Evolutionary conservation across 768 basidiomycete species (phyloP).

Genomic region (Antrodiella citrinella): DNA sequence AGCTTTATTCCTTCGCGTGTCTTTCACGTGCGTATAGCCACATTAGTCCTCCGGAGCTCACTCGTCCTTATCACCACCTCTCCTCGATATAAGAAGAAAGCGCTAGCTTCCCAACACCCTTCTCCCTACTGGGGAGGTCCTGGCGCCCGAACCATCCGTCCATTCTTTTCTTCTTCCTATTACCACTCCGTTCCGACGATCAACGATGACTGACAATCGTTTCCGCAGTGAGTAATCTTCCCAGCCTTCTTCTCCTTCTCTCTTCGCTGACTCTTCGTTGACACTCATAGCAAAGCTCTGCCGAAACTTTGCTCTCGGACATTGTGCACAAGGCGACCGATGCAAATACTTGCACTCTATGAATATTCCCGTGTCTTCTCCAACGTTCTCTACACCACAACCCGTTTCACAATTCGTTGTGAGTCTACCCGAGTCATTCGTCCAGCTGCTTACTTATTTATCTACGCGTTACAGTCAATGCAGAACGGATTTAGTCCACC

Average conservation of each 20-base stretch:
- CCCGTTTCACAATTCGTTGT: conserved; percentile 6
- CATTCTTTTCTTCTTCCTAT: neutral
- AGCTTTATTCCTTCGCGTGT: conserved; percentile 8
- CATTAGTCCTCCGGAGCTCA: neutral
- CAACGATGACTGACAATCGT: neutral
- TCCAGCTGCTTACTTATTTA: too few species aligned
- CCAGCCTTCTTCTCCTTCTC: too few species aligned
- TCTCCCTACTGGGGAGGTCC: neutral
- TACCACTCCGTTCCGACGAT: neutral
- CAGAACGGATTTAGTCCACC: too few species aligned
- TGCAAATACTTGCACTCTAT: conserved; percentile 32
- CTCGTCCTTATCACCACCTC: neutral
- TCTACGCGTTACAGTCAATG: too few species aligned
- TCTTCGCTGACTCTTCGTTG: too few species aligned
- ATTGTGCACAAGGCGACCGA: conserved; percentile 28
- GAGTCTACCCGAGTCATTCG: too few species aligned
- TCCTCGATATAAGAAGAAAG: neutral
- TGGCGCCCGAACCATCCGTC: neutral
- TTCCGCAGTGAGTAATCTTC: neutral
- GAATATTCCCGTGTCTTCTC: conserved; percentile 7
- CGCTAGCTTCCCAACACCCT: neutral
- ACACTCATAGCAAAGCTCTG: conserved; percentile 27
- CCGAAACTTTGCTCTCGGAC: conserved; percentile 27
- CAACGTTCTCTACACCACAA: conserved; percentile 8
- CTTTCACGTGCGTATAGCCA: conserved; percentile 7